Evolutionary conservation across 2,329 filamentous ascomycete species (phyloP), one percentile per base, ranked within the genome.

Genomic region (Colletotrichum tropicale): DNA sequence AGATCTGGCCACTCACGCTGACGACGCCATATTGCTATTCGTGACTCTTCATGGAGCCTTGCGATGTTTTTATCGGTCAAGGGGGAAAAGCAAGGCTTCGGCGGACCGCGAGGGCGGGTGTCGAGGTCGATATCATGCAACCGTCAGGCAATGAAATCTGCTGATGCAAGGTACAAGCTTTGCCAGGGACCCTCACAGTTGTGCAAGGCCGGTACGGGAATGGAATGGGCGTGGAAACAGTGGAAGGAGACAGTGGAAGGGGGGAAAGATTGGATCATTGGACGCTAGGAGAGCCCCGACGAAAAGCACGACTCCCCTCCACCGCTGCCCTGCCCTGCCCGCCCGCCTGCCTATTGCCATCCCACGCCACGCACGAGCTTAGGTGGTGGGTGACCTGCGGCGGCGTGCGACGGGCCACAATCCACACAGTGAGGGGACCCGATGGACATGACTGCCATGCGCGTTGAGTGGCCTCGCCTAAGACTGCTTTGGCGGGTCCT

Each of bases 1-100:
- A 28, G 24, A 71, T 75, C 70, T 60, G 71, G 62, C 60, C 60
- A 81, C 81, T 77, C 75, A 82, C 81, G 78, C 78, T 66, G 80
- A 78, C 24, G 80, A 81, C 67, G 80, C 76, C 81, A 82, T 81
- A 60, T 56, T 76, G 69, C 68, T 68, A 76, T 56, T 60, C 43
- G 34, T 65, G 64, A 70, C 58, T 66, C 38, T 67, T 75, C 73
- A 75, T 75, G 70, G 73, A 75, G 73, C 64, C 73, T 73, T 64
- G 32, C 56, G 56, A 73, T 73, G 48, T 58, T 68, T 58, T 70
- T 36, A 55, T 30, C 65, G 72, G 36, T 24, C 36, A 52, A 28
- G n/a, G 32, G 28, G 28, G 36, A 48, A 66, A 75, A 66, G 58
- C 48, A 70, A 70, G 65, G 61, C 71, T 36, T 60, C 32, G 62